These are phyloP conservation scores for Anthracocystis walkeri DNA, from an alignment of 1,284 basidiomycete species.

Conservation along the genomic window DNA sequence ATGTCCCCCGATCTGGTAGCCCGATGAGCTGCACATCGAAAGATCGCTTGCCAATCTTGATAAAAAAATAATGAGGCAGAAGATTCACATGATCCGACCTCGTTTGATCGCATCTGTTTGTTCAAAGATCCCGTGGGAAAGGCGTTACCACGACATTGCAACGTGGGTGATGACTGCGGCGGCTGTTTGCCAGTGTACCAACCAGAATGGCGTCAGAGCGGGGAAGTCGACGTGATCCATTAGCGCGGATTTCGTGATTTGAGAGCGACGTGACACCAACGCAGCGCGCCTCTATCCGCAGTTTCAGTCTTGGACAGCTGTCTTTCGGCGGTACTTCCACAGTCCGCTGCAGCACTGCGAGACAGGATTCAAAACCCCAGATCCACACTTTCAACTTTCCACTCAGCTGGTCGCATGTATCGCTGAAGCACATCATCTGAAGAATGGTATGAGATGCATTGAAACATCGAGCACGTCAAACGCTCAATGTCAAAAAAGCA, in stretches of 20 bases:
- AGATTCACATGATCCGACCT: no score
- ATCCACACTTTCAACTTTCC: constrained; percentile 1
- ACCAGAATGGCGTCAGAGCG: constrained; percentile 37
- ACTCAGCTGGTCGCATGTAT: background rate
- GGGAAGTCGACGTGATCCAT: constrained; percentile 28
- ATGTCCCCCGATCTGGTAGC: background rate
- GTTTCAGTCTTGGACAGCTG: constrained; percentile 40
- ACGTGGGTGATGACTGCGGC: background rate
- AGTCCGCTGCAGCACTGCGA: constrained; percentile 1
- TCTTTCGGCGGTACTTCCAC: background rate
- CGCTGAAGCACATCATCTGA: constrained; percentile 10
- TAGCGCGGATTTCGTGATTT: constrained; percentile 45
- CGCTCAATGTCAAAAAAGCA: background rate
- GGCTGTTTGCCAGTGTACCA: background rate
- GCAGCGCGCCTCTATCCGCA: no score
- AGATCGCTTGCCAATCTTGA: background rate
- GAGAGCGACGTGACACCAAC: constrained; percentile 17
- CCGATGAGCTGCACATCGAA: background rate
- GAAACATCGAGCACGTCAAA: constrained; percentile 1
- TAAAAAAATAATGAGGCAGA: background rate
- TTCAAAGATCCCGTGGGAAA: background rate
- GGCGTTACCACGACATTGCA: background rate
- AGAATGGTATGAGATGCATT: constrained; percentile 22
- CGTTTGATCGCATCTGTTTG: background rate
- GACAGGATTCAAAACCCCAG: constrained; percentile 16